Evolutionary conservation across 2,329 filamentous ascomycete species (phyloP).

Genomic region (Fusarium sororula): DNA sequence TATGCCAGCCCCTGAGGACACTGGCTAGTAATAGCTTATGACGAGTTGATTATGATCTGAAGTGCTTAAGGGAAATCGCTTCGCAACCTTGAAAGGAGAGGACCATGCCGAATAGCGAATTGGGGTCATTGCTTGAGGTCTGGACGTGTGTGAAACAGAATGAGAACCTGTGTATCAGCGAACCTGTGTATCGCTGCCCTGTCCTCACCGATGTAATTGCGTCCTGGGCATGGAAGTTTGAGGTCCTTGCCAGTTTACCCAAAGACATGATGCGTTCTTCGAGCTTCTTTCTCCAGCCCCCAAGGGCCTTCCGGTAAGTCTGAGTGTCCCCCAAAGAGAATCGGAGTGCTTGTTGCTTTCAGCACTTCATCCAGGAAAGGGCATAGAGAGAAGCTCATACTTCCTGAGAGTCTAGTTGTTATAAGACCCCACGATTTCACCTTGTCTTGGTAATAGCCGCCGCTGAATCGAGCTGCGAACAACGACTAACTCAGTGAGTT

Average conservation of each 20-base stretch:
- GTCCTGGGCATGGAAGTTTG: not conserved
- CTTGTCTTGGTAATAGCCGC: not conserved
- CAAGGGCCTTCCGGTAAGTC: not conserved
- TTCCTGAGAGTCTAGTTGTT: not conserved
- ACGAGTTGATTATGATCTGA: no score
- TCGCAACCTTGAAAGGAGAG: not conserved
- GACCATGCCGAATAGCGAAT: not conserved
- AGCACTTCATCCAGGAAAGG: not conserved
- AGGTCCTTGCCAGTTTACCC: not conserved
- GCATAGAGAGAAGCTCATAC: not conserved
- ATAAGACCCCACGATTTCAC: not conserved
- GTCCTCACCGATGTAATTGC: not conserved
- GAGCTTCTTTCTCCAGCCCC: not conserved
- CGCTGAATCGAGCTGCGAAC: not conserved
- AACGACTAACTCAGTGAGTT: not conserved
- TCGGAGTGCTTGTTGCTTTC: not conserved
- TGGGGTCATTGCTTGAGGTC: not conserved
- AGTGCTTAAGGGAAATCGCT: not conserved
- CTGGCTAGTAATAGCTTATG: not conserved
- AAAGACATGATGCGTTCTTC: not conserved
- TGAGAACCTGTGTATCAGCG: no score
- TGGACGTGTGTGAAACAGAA: not conserved
- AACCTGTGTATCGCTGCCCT: not conserved
- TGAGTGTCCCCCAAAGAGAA: no score
- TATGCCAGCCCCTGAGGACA: rapidly evolving